phyloP scores from a whole-genome alignment of 257 asterid species.

The Cordia subcordata region DNA sequence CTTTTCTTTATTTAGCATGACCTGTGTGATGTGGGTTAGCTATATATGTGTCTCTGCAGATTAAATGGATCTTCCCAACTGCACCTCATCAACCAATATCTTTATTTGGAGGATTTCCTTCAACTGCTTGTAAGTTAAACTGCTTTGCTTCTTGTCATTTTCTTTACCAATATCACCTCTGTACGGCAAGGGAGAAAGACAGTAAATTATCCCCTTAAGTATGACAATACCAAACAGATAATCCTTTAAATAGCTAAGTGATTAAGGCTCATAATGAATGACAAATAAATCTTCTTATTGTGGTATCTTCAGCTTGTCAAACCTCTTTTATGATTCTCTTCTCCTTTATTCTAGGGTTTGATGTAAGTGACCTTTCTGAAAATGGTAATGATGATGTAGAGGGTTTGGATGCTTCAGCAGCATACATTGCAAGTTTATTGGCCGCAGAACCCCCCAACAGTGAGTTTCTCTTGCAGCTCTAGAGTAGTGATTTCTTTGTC shows the following conservation, averaged over 20 bases:
- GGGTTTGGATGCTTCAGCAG: constrained; percentile 85
- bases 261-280: no score
- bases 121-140: constrained; percentile 71
- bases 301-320: not conserved
- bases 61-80: constrained; percentile 93
- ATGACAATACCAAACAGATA: no score
- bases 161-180: no score
- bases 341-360: constrained; percentile 62
- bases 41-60: no score
- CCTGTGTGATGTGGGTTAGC: not conserved
- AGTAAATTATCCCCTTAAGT: no score
- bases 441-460: constrained; percentile 75
- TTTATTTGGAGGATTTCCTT: constrained; percentile 86
- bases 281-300: not conserved
- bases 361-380: constrained; percentile 81
- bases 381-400: constrained; percentile 61
- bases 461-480: constrained; percentile 36
- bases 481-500: not conserved
- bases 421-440: constrained; percentile 84
- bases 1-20: not conserved
- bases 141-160: not conserved
- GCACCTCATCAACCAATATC: constrained; percentile 73
- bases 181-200: no score
- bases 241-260: no score
- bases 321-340: constrained; percentile 5